Percentiles rank a stretch among this genome's conserved stretches.
phyloP scores from a whole-genome alignment of 2,329 filamentous ascomycete genomes.

The Chaetomium sp. region DNA sequence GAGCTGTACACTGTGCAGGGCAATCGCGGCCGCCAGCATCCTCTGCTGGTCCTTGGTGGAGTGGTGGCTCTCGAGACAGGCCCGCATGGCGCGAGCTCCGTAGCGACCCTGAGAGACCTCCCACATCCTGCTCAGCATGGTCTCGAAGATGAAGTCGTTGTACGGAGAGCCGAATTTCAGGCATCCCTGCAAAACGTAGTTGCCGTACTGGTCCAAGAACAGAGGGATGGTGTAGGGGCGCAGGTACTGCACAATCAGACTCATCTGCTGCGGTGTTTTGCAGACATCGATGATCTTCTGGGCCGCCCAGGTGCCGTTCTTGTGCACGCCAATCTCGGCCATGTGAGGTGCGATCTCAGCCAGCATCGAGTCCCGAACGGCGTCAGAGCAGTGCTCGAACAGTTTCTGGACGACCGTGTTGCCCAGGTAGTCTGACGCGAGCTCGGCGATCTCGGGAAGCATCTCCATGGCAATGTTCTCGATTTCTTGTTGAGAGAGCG shows the following conservation, averaged over 20 bases:
- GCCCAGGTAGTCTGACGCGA: conserved; percentile 93
- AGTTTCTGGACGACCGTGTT: conserved; percentile 99
- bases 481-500: conserved; percentile 81
- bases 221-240: conserved; percentile 85
- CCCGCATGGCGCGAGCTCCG: conserved; percentile 92
- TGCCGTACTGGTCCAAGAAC: conserved; percentile 97
- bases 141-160: conserved; percentile 97
- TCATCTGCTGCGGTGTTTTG: conserved; percentile 80
- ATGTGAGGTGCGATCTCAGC: conserved; percentile 84
- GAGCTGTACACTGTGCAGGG: conserved; percentile 93
- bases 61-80: conserved; percentile 94
- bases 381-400: conserved; percentile 93
- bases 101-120: conserved; percentile 91
- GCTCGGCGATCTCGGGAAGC: conserved; percentile 93
- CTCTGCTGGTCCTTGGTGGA: conserved; percentile 93
- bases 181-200: conserved; percentile 97
- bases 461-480: conserved; percentile 91
- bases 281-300: conserved; percentile 99
- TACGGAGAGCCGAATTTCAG: conserved; percentile 85
- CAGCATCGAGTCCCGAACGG: conserved; percentile 89
- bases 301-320: conserved; percentile 98
- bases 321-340: conserved; percentile 96
- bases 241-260: conserved; percentile 79
- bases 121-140: conserved; percentile 93
- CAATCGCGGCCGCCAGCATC: conserved; percentile 90